A percentile compares a stretch with the other conserved stretches of the same genome.
These are phyloP conservation scores for Pseudopithomyces chartarum DNA, from an alignment of 2,329 filamentous ascomycete genomes.

Conservation along the genomic window DNA sequence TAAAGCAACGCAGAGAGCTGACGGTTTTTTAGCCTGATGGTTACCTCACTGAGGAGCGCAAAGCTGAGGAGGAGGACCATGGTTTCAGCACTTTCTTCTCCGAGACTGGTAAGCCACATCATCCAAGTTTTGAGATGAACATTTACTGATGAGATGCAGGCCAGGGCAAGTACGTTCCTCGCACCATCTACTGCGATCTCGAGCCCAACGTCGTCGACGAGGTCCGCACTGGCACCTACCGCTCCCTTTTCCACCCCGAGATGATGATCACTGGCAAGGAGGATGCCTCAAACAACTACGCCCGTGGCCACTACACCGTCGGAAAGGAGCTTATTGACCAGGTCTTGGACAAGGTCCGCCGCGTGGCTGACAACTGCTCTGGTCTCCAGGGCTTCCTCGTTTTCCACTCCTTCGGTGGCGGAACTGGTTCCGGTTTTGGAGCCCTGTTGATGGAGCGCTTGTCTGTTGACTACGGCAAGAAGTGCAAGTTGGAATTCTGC, in stretches of 20 bases:
- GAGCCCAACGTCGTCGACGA: conserved; percentile 99
- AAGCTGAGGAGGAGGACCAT: conserved; percentile 88
- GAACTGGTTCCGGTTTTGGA: conserved; percentile 98
- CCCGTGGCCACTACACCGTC: conserved; percentile 98
- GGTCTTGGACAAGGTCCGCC: conserved; percentile 96
- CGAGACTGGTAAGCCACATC: conserved; percentile 79
- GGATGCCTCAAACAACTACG: conserved; percentile 99
- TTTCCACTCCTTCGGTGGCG: conserved; percentile 99
- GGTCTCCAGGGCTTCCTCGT: conserved; percentile 99
- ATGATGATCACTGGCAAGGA: conserved; percentile 99
- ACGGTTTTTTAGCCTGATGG: conserved; percentile 80
- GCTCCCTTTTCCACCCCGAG: conserved; percentile 96
- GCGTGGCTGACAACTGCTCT: conserved; percentile 93
- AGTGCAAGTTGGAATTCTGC: conserved; percentile 99
- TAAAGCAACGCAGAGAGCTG: background rate
- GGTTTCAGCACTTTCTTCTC: conserved; percentile 99
- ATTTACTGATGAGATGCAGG: conserved; percentile 58
- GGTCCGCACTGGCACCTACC: conserved; percentile 96
- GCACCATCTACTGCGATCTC: conserved; percentile 99
- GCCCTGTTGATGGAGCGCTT: conserved; percentile 98
- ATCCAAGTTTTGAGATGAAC: conserved; percentile 15
- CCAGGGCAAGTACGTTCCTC: conserved; percentile 97
- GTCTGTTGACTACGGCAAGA: conserved; percentile 99
- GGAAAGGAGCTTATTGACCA: conserved; percentile 99
- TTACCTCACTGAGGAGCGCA: conserved; percentile 97